phyloP scores from a whole-genome alignment of 2,329 filamentous ascomycete genomes.

The Periconia digitata region DNA sequence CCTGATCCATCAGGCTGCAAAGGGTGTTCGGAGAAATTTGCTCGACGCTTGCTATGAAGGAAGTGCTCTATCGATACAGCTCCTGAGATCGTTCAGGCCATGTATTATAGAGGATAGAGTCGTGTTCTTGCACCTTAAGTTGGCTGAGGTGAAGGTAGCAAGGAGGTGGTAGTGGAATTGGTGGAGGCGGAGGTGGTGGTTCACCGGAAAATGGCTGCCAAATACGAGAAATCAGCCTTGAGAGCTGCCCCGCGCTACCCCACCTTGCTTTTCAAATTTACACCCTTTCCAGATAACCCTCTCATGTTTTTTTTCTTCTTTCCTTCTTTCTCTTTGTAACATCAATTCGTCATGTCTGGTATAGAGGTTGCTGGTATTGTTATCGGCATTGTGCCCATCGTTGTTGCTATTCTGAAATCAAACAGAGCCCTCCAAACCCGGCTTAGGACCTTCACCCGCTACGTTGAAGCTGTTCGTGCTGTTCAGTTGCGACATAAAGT shows the following conservation, averaged over 20 bases:
- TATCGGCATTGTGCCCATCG: conserved; percentile 10
- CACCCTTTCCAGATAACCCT: background rate
- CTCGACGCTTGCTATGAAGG: no score
- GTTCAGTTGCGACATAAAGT: conserved; percentile 10
- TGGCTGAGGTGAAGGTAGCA: no score
- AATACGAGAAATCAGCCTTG: no score
- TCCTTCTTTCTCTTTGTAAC: background rate
- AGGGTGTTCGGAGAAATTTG: no score
- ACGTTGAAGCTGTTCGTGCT: conserved; percentile 5
- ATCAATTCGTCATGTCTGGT: conserved; percentile 6
- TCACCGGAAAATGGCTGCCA: no score
- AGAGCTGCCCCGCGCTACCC: conserved; percentile 5
- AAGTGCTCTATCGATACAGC: no score
- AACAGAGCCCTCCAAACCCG: conserved; percentile 6
- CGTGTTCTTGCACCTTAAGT: no score
- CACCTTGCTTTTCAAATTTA: background rate
- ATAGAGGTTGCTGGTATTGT: conserved; percentile 11
- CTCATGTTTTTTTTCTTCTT: background rate
- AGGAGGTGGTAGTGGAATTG: no score
- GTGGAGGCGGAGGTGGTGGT: no score
- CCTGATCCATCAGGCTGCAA: background rate
- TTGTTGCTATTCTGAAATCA: conserved; percentile 13
- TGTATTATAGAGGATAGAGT: no score
- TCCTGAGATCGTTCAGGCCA: no score
- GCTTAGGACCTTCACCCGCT: conserved; percentile 4